Base-by-base conservation (phyloP, 1,284 basidiomycete species). In the Puccinia coronata region DNA sequence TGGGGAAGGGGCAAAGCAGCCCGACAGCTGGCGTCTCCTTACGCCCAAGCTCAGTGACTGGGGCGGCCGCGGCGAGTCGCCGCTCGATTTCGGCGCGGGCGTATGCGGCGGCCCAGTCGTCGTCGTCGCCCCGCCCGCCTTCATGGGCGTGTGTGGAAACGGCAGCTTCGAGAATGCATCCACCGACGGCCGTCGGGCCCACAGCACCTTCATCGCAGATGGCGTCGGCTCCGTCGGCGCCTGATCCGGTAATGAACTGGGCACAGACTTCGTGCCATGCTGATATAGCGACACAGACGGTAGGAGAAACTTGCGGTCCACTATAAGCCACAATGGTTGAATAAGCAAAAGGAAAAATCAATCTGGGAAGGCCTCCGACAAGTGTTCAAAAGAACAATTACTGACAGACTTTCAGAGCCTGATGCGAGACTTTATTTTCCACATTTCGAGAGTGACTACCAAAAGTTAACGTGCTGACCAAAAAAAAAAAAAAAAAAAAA, bases 401-500 rank as follows among this genome's bases (percentile, higher is more conserved):
- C 76, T 55, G 25, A 79, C 76, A 14, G 34, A 23, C 39, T 36
- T 69, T 47, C 3, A 47, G 41, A 31, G 39, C 55, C n/a, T 47
- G 55, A 9, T 41, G 25, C 6, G 57, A 28, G 4, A 59, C 49
- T 57, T 79, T 79, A n/a, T 79, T 79, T 43, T 79, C 76, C 43
- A 79, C 76, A 25, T 79, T 79, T 53, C 76, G 76, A 23, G 76
- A 39, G 47, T 65, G 65, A 59, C 76, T 79, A 12, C 76, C 76
- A 79, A 79, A 79, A 25, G 63, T 79, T 12, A 79, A 51, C 2
- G 76, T 79, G 51, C 76, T 79, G 31, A 18, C 18, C 16, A 36
- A 1, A 36, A n/a, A 51, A 14, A 55, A 39, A 41, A n/a, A 53
- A 69, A 8, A 69, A 69, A 49, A 49, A 53, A 63, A 25, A 82